Evolutionary conservation across 2,329 filamentous ascomycete species (phyloP).

Genomic region (Talaromyces islandicus): DNA sequence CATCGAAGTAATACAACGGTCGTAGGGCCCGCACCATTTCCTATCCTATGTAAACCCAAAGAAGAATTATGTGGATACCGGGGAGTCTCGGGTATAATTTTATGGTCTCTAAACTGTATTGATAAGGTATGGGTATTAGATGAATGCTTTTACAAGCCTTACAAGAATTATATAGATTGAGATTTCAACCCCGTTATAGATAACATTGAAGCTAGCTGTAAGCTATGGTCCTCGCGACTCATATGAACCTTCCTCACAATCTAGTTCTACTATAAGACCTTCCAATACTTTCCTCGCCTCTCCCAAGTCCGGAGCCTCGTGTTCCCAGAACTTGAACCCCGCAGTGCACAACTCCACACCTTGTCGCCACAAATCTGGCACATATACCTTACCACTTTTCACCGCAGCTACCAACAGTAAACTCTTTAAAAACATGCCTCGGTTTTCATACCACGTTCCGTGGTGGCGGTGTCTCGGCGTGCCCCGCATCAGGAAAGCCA

Average conservation of each 20-base stretch:
- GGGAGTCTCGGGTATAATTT: no score
- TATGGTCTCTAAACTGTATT: no score
- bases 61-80: no score
- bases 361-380: neutral
- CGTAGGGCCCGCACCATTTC: no score
- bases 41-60: no score
- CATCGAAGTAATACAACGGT: no score
- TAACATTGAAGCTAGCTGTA: no score
- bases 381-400: neutral
- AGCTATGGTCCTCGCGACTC: neutral
- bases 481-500: neutral
- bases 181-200: no score
- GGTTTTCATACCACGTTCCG: neutral
- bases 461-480: neutral
- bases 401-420: neutral
- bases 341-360: neutral
- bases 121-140: no score
- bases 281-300: neutral
- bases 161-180: no score
- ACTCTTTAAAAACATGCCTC: neutral
- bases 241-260: neutral
- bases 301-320: neutral
- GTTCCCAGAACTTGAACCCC: conserved; percentile 3
- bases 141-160: no score
- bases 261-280: neutral